Evolutionary conservation across 139 green algal genomes (phyloP).

Genomic region (Chlorella vulgaris): DNA sequence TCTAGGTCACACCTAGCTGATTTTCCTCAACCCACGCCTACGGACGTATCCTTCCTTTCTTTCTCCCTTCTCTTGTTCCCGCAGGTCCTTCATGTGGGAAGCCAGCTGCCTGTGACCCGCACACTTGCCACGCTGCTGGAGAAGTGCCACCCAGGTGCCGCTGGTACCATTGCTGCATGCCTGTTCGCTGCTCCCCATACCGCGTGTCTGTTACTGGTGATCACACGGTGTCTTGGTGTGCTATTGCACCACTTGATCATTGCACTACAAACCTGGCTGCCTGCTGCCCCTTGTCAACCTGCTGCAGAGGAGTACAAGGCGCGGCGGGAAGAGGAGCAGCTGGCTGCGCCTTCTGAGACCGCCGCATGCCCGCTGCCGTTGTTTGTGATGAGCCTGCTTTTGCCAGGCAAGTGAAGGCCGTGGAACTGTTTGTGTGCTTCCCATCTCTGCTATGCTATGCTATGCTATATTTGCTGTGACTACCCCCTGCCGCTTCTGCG

Average conservation of each 20-base stretch:
- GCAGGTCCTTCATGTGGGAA: constrained; percentile 56
- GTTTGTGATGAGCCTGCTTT: constrained; percentile 90
- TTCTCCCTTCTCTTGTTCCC: background rate
- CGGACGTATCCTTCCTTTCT: too few species aligned
- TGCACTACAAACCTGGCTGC: background rate
- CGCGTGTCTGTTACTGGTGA: too few species aligned
- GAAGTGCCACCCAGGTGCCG: constrained; percentile 57
- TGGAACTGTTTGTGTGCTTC: background rate
- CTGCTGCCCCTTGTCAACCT: background rate
- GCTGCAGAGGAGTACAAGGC: constrained; percentile 27
- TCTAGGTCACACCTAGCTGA: too few species aligned
- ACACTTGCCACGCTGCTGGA: constrained; percentile 74
- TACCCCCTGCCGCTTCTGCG: too few species aligned
- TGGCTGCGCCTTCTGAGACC: background rate
- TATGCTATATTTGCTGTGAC: too few species aligned
- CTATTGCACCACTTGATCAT: too few species aligned
- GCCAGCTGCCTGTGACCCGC: constrained; percentile 67
- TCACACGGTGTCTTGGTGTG: background rate
- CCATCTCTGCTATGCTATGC: background rate
- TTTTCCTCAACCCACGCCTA: too few species aligned
- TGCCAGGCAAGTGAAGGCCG: constrained; percentile 52
- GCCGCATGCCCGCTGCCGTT: constrained; percentile 66
- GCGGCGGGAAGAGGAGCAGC: constrained; percentile 27
- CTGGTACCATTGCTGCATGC: background rate
- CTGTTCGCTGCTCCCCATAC: background rate